Evolutionary conservation across 2,329 filamentous ascomycete species (phyloP).

Genomic region (Aureobasidium musti): DNA sequence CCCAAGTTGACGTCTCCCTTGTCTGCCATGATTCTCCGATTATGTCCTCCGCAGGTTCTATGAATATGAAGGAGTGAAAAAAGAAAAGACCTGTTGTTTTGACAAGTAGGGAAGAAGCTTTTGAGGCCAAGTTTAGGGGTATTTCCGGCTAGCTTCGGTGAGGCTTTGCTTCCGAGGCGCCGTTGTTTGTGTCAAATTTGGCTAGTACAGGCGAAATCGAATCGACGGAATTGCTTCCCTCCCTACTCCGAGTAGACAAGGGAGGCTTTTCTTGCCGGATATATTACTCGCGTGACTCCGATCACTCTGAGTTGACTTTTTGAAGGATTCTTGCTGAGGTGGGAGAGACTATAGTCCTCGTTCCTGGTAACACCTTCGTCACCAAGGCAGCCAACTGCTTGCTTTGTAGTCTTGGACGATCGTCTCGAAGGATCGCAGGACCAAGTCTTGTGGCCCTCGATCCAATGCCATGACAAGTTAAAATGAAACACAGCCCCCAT

Average conservation of each 20-base stretch:
- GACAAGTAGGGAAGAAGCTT: conserved; percentile 10
- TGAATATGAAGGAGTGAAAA: background rate
- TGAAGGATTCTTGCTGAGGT: background rate
- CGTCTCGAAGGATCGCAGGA: background rate
- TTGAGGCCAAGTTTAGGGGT: conserved; percentile 20
- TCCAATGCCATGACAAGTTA: background rate
- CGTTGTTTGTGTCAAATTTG: conserved; percentile 13
- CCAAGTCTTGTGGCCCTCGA: background rate
- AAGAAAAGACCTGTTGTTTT: background rate
- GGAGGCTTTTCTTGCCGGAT: background rate
- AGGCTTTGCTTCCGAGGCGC: conserved; percentile 1
- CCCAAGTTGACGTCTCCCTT: conserved; percentile 29
- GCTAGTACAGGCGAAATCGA: background rate
- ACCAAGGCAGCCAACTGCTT: background rate
- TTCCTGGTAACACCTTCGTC: background rate
- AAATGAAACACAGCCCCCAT: conserved; percentile 17
- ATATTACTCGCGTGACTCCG: conserved; percentile 8
- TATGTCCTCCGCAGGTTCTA: background rate
- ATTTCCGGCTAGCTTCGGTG: conserved; percentile 1
- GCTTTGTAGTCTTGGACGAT: background rate
- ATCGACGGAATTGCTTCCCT: background rate
- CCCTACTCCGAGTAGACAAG: background rate
- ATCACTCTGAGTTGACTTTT: background rate
- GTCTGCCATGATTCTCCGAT: conserved; percentile 5
- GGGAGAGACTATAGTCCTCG: background rate